Conservation (phyloP, 176 grass and related monocot species). For the Avena atlantica region DNA sequence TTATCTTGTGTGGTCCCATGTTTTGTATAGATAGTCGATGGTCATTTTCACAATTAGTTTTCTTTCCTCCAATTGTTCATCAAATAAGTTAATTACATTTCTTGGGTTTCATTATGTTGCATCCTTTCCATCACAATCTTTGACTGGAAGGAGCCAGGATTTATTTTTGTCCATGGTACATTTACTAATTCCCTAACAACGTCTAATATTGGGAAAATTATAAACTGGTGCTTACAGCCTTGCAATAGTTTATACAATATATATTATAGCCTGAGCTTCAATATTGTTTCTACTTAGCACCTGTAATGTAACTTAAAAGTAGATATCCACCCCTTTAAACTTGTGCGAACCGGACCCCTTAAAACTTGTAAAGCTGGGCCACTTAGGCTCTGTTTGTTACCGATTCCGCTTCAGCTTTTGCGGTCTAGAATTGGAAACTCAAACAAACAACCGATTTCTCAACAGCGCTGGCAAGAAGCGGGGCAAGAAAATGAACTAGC, state of each 20-base stretch:
- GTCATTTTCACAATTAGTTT: neutral
- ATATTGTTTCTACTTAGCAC: constrained; percentile 1
- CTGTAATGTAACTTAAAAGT: neutral
- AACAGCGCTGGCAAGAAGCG: no score
- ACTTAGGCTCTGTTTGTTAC: neutral
- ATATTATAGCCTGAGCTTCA: neutral
- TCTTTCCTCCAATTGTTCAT: neutral
- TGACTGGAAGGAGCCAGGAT: neutral
- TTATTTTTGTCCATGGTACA: neutral
- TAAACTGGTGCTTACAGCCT: neutral
- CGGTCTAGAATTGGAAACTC: no score
- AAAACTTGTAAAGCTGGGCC: constrained; percentile 4
- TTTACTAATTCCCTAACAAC: neutral
- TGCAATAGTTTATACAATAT: neutral
- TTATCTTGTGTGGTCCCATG: constrained; percentile 16
- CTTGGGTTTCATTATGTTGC: constrained; percentile 1
- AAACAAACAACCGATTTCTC: no score
- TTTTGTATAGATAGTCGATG: neutral
- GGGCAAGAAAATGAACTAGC: no score
- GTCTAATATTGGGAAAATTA: neutral
- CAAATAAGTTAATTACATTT: neutral
- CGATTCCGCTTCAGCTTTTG: no score
- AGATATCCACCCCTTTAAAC: constrained; percentile 34
- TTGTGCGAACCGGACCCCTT: neutral
- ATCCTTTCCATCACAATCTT: constrained; percentile 23